phyloP scores from a whole-genome alignment of 306 rosid genomes.

The Trifolium repens region DNA sequence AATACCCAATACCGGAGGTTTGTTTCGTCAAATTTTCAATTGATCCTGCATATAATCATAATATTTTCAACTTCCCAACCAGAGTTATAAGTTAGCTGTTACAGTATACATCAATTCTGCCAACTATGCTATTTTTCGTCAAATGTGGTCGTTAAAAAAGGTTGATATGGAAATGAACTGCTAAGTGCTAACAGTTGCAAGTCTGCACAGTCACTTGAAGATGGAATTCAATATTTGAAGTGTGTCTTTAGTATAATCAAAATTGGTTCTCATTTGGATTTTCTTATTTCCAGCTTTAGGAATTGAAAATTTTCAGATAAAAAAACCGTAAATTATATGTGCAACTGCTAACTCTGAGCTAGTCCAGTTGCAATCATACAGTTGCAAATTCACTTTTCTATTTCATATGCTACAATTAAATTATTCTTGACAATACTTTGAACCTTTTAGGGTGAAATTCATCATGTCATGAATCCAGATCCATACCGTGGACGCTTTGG shows the following conservation, averaged over 20 bases:
- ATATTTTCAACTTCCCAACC: constrained; percentile 8
- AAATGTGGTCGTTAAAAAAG: no score
- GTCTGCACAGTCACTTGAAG: no score
- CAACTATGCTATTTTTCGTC: neutral
- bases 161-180: no score
- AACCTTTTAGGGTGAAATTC: constrained; percentile 78
- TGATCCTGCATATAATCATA: neutral
- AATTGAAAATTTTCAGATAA: no score
- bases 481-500: constrained; percentile 87
- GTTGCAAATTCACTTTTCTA: constrained; percentile 15
- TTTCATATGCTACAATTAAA: constrained; percentile 10
- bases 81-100: neutral
- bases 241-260: no score
- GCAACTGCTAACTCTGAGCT: neutral
- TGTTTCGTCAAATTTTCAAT: constrained; percentile 22
- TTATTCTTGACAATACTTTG: constrained; percentile 33
- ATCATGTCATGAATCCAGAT: constrained; percentile 89
- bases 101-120: no score
- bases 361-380: constrained; percentile 4
- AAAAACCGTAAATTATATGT: constrained; percentile 1
- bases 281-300: no score
- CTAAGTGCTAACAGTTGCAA: no score
- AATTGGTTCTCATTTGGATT: no score
- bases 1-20: constrained; percentile 94
- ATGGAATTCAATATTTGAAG: constrained; percentile 12